Evolutionary conservation across 371 early-diverging fungal species (phyloP).

Genomic region (Parasitella parasitica): DNA sequence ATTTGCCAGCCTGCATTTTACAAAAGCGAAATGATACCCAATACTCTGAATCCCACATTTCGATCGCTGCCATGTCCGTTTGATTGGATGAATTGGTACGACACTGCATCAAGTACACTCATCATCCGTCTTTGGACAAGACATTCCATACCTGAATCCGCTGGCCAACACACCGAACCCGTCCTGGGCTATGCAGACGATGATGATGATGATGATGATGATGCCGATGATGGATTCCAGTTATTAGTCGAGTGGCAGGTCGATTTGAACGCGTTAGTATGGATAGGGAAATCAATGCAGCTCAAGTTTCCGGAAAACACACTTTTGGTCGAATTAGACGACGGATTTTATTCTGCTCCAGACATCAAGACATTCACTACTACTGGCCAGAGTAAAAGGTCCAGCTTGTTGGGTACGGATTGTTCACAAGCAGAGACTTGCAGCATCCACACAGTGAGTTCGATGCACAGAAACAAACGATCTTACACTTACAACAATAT

Average conservation of each 20-base stretch:
- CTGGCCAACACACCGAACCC: slow-evolving; percentile 21
- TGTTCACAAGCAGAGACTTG: slow-evolving; percentile 8
- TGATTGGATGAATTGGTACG: slow-evolving; percentile 36
- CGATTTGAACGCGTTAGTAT: slow-evolving; percentile 48
- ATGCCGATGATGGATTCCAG: slow-evolving; percentile 25
- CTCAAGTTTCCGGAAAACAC: slow-evolving; percentile 53
- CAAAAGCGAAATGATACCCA: slow-evolving; percentile 44
- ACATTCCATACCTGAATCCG: slow-evolving; percentile 44
- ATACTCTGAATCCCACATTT: slow-evolving; percentile 42
- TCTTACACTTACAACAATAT: slow-evolving; percentile 58
- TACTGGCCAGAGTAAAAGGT: slow-evolving; percentile 24
- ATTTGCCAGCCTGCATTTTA: slow-evolving; percentile 30
- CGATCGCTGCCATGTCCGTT: slow-evolving; percentile 26
- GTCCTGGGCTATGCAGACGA: background rate
- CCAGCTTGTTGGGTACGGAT: slow-evolving; percentile 20
- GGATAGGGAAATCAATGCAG: slow-evolving; percentile 47
- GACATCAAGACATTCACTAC: slow-evolving; percentile 31
- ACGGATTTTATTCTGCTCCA: slow-evolving; percentile 59
- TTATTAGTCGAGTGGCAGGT: slow-evolving; percentile 53
- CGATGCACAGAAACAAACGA: slow-evolving; percentile 31
- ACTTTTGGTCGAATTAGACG: slow-evolving; percentile 50
- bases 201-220: background rate
- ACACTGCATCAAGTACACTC: slow-evolving; percentile 31
- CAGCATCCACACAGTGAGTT: slow-evolving; percentile 20
- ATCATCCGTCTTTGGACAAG: slow-evolving; percentile 50